These are phyloP conservation scores for Gracilaria caudata DNA, from an alignment of 23 red algal species.

Conservation along the genomic window DNA sequence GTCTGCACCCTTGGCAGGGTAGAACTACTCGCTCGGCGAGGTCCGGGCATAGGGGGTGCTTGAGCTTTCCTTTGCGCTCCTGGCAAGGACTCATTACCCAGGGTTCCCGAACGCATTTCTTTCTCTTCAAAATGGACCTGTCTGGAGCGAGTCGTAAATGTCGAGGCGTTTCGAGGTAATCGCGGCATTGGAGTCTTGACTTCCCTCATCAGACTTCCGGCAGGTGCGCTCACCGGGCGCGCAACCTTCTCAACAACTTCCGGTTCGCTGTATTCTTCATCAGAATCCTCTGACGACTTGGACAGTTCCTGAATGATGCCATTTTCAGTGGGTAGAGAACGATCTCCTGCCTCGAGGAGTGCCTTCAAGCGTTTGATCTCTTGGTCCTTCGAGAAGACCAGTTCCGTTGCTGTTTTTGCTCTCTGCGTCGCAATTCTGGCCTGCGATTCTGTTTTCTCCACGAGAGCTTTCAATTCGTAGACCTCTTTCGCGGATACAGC, in stretches of 20 bases:
- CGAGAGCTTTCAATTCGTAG: constrained; percentile 21
- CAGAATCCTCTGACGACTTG: not conserved
- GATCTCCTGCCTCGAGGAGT: not conserved
- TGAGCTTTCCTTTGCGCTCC: not conserved
- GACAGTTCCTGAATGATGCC: constrained; percentile 5
- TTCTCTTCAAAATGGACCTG: constrained; percentile 57
- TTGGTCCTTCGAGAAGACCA: constrained; percentile 19
- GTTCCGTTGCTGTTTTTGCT: constrained; percentile 1
- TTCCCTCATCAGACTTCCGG: not conserved
- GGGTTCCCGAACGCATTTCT: not conserved
- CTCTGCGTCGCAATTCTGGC: constrained; percentile 22
- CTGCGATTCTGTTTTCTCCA: constrained; percentile 31
- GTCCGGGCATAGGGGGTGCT: constrained; percentile 15
- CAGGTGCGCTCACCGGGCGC: constrained; percentile 38
- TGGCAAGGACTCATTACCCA: not conserved
- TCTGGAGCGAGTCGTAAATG: constrained; percentile 28
- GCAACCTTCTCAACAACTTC: not conserved
- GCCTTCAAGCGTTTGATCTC: constrained; percentile 41
- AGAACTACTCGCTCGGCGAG: constrained; percentile 12
- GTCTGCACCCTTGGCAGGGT: constrained; percentile 7
- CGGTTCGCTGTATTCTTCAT: not conserved
- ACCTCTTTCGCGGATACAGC: constrained; percentile 22
- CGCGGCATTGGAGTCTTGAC: constrained; percentile 9
- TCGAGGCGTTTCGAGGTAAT: constrained; percentile 43
- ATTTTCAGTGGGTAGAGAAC: not conserved